Base-by-base conservation (phyloP, 164 flowering plant species). In the Annona cherimola region DNA sequence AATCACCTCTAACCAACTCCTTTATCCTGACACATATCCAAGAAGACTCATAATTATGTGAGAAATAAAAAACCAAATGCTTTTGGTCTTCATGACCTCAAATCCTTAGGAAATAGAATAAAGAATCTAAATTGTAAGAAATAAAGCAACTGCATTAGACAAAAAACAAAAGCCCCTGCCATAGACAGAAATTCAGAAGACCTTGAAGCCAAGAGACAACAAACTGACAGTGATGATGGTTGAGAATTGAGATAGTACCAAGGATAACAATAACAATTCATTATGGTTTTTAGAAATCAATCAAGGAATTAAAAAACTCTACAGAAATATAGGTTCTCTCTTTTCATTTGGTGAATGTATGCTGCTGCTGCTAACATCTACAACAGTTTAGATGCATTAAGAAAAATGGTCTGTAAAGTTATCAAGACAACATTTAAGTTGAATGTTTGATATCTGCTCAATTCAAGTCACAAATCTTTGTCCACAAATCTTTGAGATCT, bases 1-100 rank as follows among this genome's bases (percentile, higher is more conserved):
- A 79, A 66, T 73, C 77, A 69, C 85, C 84, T 62, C 72, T 75
- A 61, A 77, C 81, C 45, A 91, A 82, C 72, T 89, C 90, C 73
- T 78, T 80, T 70, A 91, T 82, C 85, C 97, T 91, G 85, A 65
- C 67, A 71, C 19, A 39, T 4, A 54, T 18, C 61, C 26, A 42
- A 64, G 19, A 50, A 50, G 3, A 8, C 57, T 50, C 57, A 50
- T 2, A 50, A 50, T 50, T 16, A 50, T 50, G 57, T 9, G 14
- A 50, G 57, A 16, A 50, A 50, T 16, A 50, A 50, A 50, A 50
- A 11, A 50, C 9, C 3, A 50, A 50, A 8, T 50, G 14, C 14
- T 50, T 50, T 50, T 50, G 3, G 18, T 9, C 14, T 50, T 50
- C 14, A 16, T 16, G 14, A 50, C 14, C 57, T 50, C 57, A 50